Base-by-base conservation (phyloP, 2,329 filamentous ascomycete species). In the Pseudocercospora cruenta region DNA sequence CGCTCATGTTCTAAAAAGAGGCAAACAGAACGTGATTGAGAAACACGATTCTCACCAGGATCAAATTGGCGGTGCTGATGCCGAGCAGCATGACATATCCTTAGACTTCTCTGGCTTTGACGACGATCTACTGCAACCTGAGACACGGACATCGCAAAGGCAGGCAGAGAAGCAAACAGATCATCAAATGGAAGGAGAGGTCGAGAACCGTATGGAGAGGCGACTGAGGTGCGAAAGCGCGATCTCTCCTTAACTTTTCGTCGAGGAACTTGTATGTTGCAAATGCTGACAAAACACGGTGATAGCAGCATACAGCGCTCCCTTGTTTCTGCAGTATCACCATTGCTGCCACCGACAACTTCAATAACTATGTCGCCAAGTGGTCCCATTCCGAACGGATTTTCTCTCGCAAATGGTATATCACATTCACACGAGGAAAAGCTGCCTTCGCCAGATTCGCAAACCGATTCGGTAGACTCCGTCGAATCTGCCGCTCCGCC, bases 111-210 rank as follows among this genome's bases (percentile, higher is more conserved):
- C 22, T 28, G 58, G 28, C n/a, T 57, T 66, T 33, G 61, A 66
- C 36, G 61, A 68, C 54, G 64, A 68, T 21, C 8, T 64, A 16
- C 57, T 66, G 19, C 58, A 58, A 31, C 65, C 65, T 36, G 45
- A 57, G 14, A 33, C 47, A 12, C 60, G 28, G 6, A 24, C 54
- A 4, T 60, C 60, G 19, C 58, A 57, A 26, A 22, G 53, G 10
- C 16, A 22, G 4, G n/a, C 31, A 9, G 16, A 16, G 5, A 36
- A 36, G 33, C 33, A 36, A 14, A 36, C 33, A 36, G 12, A 36
- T 36, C 12, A 12, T n/a, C 45, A 16, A 31, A 22, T 22, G n/a
- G 16, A 24, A 8, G 36, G 26, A 22, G 19, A 4, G 12, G 24
- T 24, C 6, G 49, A 62, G 14, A 67, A 61, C 19, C 62, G 51